Evolutionary conservation across 1,284 basidiomycete species (phyloP).

Genomic region (Thecaphora thlaspeos): DNA sequence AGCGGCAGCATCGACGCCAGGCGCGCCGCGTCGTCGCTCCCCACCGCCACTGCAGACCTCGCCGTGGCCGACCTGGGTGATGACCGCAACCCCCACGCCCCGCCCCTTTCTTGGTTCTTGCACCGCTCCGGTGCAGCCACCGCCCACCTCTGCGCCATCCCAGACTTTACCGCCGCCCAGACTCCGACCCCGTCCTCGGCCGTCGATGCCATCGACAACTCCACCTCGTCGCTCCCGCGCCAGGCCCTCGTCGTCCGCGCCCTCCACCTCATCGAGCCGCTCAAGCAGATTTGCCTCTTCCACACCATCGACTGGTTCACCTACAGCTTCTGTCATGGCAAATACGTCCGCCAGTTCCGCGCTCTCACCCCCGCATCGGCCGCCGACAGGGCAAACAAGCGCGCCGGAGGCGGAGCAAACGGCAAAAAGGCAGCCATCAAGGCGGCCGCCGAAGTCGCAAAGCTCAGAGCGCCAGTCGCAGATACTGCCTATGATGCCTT

Average conservation of each 20-base stretch:
- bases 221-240: constrained; percentile 4
- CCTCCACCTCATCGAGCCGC: constrained; percentile 34
- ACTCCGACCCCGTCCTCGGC: constrained; percentile 1
- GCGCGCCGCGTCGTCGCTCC: background rate
- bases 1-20: background rate
- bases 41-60: background rate
- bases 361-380: constrained; percentile 20
- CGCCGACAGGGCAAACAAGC: constrained; percentile 13
- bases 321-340: constrained; percentile 49
- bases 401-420: constrained; percentile 16
- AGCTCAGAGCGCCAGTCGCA: constrained; percentile 11
- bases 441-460: constrained; percentile 18
- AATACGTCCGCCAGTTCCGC: constrained; percentile 40
- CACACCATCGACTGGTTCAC: constrained; percentile 52
- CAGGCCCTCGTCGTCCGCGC: constrained; percentile 17
- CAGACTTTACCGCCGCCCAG: constrained; percentile 15
- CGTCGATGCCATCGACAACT: background rate
- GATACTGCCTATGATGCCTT: constrained; percentile 31
- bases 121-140: constrained; percentile 13
- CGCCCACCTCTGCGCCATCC: constrained; percentile 31
- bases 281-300: constrained; percentile 44
- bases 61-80: too few species aligned
- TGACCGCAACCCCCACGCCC: too few species aligned
- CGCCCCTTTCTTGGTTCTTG: constrained; percentile 10
- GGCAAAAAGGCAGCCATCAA: constrained; percentile 24